Evolutionary conservation across 2,329 filamentous ascomycete genomes (phyloP).

Genomic region (Trichoderma sp.): DNA sequence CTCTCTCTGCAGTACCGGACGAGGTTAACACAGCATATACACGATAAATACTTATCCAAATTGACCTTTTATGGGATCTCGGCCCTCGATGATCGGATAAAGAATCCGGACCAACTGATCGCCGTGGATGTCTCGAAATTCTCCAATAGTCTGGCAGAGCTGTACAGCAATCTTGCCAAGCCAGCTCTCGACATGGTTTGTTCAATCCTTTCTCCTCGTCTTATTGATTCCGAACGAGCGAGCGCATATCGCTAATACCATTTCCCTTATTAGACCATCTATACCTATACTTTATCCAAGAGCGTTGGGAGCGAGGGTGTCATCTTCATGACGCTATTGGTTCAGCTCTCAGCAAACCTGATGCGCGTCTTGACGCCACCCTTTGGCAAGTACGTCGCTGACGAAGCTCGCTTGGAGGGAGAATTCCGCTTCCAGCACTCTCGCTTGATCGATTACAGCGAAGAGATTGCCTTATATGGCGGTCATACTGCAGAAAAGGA

Average conservation of each 20-base stretch:
- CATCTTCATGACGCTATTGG: slow-evolving; percentile 91
- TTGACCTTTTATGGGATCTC: slow-evolving; percentile 98
- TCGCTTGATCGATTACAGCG: slow-evolving; percentile 90
- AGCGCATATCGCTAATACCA: slow-evolving; percentile 34
- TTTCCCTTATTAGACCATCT: slow-evolving; percentile 64
- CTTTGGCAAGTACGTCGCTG: slow-evolving; percentile 96
- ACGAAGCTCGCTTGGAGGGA: slow-evolving; percentile 91
- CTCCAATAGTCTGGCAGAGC: slow-evolving; percentile 88
- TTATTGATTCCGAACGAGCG: neutral
- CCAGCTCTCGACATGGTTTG: slow-evolving; percentile 86
- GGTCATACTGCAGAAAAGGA: slow-evolving; percentile 96
- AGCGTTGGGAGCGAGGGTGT: slow-evolving; percentile 96
- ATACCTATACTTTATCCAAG: slow-evolving; percentile 90
- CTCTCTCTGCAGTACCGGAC: slow-evolving; percentile 91
- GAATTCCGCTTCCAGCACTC: slow-evolving; percentile 97
- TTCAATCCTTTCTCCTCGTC: neutral
- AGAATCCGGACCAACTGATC: slow-evolving; percentile 97
- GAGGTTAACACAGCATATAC: slow-evolving; percentile 89
- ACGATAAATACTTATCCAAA: slow-evolving; percentile 94
- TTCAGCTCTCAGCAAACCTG: slow-evolving; percentile 87
- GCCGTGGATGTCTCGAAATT: slow-evolving; percentile 97
- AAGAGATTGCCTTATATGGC: slow-evolving; percentile 89
- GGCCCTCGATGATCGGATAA: slow-evolving; percentile 93
- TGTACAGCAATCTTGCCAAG: slow-evolving; percentile 96
- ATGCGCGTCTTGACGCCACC: slow-evolving; percentile 95